A percentile compares a stretch with the other conserved stretches of the same genome.
Evolutionary conservation across 176 grass and related monocot species (phyloP).

Genomic region (Phoenix roebelenii): DNA sequence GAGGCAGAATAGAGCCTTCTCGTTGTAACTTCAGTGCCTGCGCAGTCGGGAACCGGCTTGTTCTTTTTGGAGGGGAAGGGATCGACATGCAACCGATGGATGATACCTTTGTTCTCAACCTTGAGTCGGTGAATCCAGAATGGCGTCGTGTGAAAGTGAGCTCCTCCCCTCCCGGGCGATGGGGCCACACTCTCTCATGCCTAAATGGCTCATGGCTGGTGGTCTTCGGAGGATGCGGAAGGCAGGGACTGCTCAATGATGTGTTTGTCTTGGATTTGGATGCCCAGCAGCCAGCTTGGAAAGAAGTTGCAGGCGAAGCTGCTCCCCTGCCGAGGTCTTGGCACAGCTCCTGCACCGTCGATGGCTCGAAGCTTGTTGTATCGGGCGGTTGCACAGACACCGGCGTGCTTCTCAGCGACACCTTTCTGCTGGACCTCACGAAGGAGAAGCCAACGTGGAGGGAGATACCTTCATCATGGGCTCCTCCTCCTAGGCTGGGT

Average conservation of each 20-base stretch:
- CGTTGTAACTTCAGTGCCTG: conserved; percentile 96
- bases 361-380: conserved; percentile 84
- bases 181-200: conserved; percentile 91
- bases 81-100: conserved; percentile 96
- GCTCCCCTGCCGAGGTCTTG: conserved; percentile 82
- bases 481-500: conserved; percentile 65
- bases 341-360: conserved; percentile 92
- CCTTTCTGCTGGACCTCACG: conserved; percentile 68
- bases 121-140: conserved; percentile 66
- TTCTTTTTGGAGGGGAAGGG: conserved; percentile 92
- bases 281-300: conserved; percentile 81
- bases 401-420: conserved; percentile 82
- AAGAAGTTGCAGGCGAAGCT: conserved; percentile 41
- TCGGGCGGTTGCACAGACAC: conserved; percentile 80
- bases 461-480: conserved; percentile 62
- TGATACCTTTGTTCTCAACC: conserved; percentile 93
- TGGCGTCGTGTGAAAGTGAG: conserved; percentile 76
- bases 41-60: conserved; percentile 73
- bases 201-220: conserved; percentile 90
- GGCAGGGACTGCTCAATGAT: conserved; percentile 72
- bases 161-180: conserved; percentile 75
- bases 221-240: conserved; percentile 87
- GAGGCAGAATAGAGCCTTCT: conserved; percentile 82
- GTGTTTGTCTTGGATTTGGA: conserved; percentile 87
- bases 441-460: conserved; percentile 78